Base-by-base conservation (phyloP, 306 rosid genomes). In the Quercus bicolor region DNA sequence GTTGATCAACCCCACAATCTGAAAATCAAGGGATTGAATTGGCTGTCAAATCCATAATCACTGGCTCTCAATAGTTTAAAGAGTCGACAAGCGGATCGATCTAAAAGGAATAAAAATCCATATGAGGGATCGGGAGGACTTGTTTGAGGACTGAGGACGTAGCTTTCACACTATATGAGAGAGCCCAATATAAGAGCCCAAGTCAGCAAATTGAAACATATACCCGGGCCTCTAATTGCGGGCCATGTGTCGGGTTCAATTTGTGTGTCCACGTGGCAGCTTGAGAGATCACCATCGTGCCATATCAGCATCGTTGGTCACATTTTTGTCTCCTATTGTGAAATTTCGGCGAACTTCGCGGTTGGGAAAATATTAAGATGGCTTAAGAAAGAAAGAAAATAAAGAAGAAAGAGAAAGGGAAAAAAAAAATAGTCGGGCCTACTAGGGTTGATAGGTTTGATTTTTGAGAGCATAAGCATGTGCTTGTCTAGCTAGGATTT, bases 341-440 rank as follows among this genome's bases (percentile, higher is more conserved):
- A 82, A 79, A 75, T 82, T 78, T 52, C 83, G 90, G 79, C 90
- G 85, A 70, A 55, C 84, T 80, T 89, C 82, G 88, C 89, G 91
- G 87, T 69, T n/a, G 0, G 6, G 68, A 68, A 79, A 83, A 62
- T 74, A 48, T 71, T 75, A 40, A 76, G 53, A 12, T 48, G 15
- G 5, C 53, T 48, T 78, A 45, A 21, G 15, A 4, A 33, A 69
- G 3, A 72, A 62, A 24, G 33, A 52, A 64, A 14, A 77, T 34
- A 9, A 14, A 45, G 59, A 68, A 37, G 45, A 37, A 37, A 37
- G 45, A 28, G 15, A 4, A 4, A 20, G 31, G 5, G 31, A 21
- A 52, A 3, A 4, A 31, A 56, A 34, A 74, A 76, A 43, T 6
- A 11, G 29, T 4, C 74, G 91, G 87, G 33, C 89, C 97, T 72